These are phyloP conservation scores for Fomitopsis pulvina DNA, from an alignment of 768 basidiomycete species.

Conservation along the genomic window DNA sequence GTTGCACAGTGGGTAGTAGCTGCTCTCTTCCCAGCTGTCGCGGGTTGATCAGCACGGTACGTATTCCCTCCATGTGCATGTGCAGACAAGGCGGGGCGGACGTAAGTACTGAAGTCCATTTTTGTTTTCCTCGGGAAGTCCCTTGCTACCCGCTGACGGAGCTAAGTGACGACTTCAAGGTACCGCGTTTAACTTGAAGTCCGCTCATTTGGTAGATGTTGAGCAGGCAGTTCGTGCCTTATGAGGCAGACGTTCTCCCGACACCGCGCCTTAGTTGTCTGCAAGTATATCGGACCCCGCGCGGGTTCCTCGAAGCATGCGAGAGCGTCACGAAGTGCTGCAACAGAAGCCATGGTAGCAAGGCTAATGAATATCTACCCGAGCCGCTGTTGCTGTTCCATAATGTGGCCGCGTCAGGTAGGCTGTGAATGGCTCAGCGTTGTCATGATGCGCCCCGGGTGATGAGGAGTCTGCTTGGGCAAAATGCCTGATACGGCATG, in stretches of 20 bases:
- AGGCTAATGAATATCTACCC: too few relatives aligned
- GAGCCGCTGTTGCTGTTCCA: too few relatives aligned
- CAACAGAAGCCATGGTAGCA: neutral
- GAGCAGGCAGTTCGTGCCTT: conserved; percentile 11
- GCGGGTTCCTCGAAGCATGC: conserved; percentile 1
- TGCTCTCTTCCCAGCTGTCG: conserved; percentile 6
- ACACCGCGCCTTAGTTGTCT: conserved; percentile 7
- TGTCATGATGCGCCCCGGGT: too few relatives aligned
- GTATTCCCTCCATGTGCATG: neutral
- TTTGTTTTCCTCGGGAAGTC: conserved; percentile 4
- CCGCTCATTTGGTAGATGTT: conserved; percentile 7
- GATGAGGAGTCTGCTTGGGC: too few relatives aligned
- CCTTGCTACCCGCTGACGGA: conserved; percentile 5
- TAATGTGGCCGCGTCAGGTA: too few relatives aligned
- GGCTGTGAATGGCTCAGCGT: too few relatives aligned
- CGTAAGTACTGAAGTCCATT: conserved; percentile 8
- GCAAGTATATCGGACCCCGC: conserved; percentile 5
- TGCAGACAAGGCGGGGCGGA: neutral
- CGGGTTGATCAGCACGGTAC: neutral
- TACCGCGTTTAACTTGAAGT: neutral
- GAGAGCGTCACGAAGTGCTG: neutral
- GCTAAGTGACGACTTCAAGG: neutral
- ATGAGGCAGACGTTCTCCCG: conserved; percentile 9
- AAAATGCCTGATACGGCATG: too few relatives aligned
- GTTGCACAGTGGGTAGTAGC: conserved; percentile 11